These are phyloP conservation scores for Verticillium dahliae DNA, from an alignment of 2,329 filamentous ascomycete species.

Conservation along the genomic window DNA sequence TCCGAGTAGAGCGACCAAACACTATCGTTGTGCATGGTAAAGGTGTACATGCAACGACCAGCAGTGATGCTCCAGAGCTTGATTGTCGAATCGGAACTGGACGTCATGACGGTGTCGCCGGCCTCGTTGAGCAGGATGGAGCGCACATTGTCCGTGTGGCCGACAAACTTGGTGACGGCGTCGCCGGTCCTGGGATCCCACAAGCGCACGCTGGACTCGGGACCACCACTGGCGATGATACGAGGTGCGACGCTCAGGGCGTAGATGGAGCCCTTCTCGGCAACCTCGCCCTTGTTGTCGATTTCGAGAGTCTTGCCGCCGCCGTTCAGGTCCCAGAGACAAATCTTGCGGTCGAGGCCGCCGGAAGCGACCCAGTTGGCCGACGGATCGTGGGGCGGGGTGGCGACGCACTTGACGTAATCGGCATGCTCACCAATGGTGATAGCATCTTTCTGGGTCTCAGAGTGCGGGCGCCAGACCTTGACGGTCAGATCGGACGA, in stretches of 20 bases:
- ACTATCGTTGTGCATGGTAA: conserved; percentile 98
- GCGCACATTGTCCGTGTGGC: conserved; percentile 90
- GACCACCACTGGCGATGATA: conserved; percentile 85
- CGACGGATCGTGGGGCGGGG: conserved; percentile 53
- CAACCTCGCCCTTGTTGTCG: conserved; percentile 71
- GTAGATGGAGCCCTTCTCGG: conserved; percentile 92
- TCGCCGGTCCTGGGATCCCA: conserved; percentile 89
- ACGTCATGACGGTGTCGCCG: conserved; percentile 87
- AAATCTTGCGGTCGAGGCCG: conserved; percentile 86
- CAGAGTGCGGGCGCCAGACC: conserved; percentile 73
- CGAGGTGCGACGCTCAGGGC: conserved; percentile 74
- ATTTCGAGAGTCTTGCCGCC: conserved; percentile 82
- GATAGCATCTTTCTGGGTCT: conserved; percentile 51
- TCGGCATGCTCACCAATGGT: conserved; percentile 91
- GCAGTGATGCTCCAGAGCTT: conserved; percentile 97
- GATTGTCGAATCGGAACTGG: conserved; percentile 92
- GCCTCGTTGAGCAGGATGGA: conserved; percentile 84
- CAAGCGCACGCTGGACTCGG: conserved; percentile 84
- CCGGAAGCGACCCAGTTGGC: conserved; percentile 89
- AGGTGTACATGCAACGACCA: conserved; percentile 92
- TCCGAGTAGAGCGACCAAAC: conserved; percentile 94
- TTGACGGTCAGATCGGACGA: conserved; percentile 94
- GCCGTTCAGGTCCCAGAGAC: conserved; percentile 87
- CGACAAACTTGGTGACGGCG: conserved; percentile 91
- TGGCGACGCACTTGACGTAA: conserved; percentile 91